phyloP scores from a whole-genome alignment of 1,284 basidiomycete species.

The Takashimella tepidaria region DNA sequence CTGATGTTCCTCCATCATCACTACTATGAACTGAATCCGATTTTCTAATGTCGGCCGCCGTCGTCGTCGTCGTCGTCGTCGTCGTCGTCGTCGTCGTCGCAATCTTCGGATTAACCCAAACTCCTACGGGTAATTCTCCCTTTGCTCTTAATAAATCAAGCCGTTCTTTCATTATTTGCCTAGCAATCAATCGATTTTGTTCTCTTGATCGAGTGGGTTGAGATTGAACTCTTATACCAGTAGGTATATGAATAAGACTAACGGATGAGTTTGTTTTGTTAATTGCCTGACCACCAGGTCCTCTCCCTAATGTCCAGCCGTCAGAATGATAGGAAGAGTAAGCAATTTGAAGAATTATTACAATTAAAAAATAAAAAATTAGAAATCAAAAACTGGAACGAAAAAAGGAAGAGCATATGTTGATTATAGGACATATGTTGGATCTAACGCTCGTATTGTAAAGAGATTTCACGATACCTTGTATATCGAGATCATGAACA shows the following conservation, averaged over 20 bases:
- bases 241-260: constrained; percentile 47
- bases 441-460: no score
- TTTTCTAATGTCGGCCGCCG: background rate
- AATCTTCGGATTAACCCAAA: no score
- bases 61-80: background rate
- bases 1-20: no score
- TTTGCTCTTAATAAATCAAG: constrained; percentile 34
- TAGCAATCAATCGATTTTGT: constrained; percentile 46
- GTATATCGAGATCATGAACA: no score
- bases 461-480: no score
- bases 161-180: constrained; percentile 43
- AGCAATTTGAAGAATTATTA: background rate
- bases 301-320: constrained; percentile 38
- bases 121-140: constrained; percentile 15
- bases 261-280: constrained; percentile 50
- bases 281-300: constrained; percentile 50
- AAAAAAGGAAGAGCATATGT: no score
- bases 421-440: no score
- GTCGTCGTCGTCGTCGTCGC: no score
- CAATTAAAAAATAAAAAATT: no score
- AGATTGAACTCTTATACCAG: constrained; percentile 47
- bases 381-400: no score
- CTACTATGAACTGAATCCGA: background rate
- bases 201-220: constrained; percentile 49
- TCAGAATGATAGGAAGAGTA: background rate